Conservation (phyloP, 371 early-diverging fungal genomes). For the Apophysomyces elegans region DNA sequence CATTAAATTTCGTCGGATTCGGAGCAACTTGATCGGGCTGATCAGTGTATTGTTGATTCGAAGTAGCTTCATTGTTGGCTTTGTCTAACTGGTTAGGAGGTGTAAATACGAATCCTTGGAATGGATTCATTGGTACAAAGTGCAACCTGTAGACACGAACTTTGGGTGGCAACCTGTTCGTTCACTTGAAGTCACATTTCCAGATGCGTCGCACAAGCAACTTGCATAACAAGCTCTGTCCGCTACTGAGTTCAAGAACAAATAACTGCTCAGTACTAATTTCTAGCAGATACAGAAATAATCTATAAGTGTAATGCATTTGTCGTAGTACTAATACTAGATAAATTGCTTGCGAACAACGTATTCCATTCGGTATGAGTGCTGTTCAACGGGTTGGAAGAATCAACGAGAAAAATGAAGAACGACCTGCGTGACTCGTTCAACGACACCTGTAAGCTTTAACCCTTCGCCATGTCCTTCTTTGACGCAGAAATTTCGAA, state of each 20-base stretch:
- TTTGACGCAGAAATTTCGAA: conserved; percentile 31
- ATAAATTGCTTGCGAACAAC: too few relatives aligned
- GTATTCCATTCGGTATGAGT: too few relatives aligned
- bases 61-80: neutral
- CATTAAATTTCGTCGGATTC: neutral
- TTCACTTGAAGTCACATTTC: conserved; percentile 3
- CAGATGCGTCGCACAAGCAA: neutral
- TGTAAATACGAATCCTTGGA: neutral
- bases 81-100: neutral
- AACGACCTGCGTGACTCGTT: conserved; percentile 4
- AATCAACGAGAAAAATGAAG: neutral
- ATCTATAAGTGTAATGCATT: too few relatives aligned
- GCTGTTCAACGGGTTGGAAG: too few relatives aligned
- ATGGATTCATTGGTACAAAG: neutral
- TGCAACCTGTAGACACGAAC: neutral
- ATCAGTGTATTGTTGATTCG: neutral
- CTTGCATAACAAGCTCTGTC: too few relatives aligned
- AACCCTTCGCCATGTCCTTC: neutral
- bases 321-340: too few relatives aligned
- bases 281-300: too few relatives aligned
- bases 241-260: too few relatives aligned
- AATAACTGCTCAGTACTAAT: too few relatives aligned
- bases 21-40: neutral
- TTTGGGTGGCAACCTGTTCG: neutral
- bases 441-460: conserved; percentile 1